Evolutionary conservation across 352 stramenopile species (phyloP), one percentile per base, ranked within the genome.

Genomic region (Phytophthora litchii): DNA sequence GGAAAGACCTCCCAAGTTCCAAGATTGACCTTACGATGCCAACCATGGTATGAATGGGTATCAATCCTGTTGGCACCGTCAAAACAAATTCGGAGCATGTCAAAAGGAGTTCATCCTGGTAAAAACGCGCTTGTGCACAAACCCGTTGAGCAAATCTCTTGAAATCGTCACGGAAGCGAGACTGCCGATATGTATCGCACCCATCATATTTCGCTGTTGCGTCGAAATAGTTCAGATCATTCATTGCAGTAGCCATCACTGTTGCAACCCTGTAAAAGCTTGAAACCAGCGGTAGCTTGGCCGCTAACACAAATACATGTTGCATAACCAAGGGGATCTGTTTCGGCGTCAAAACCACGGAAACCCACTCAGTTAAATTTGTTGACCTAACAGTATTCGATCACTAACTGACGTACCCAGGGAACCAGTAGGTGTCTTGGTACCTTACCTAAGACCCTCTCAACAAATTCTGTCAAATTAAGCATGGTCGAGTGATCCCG

Each of bases 401-500:
- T 20, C 4, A 5, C 5, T 31, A 3, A 63, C 17, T 12, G 57
- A 70, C 73, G 35, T 73, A 91, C 83, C 80, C 83, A 92, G 21
- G 71, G 56, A 32, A 54, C 43, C 7, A 89, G 42, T 1, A 57
- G 44, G 4, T 45, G 36, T 20, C 41, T 56, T 8, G 65, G 46
- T 0, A 86, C 20, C 36, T 71, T 74, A 14, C 69, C 67, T 3
- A 89, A 16, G 3, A 88, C 46, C 42, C 82, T 64, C 38, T 91
- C 80, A 23, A 88, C 42, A 59, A 92, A 90, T 53, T 92, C 83
- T 5, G 83, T 88, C 31, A 91, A 48, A 52, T 92, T 94, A 11
- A 92, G 65, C 72, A 92, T 79, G 35, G 92, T 92, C 0, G 80
- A 86, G 57, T 94, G 86, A 51, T 94, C 86, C 27, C 83, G 78